These are phyloP conservation scores for Pichia sp. DNA, from an alignment of 1,139 yeast genomes.

Conservation along the genomic window DNA sequence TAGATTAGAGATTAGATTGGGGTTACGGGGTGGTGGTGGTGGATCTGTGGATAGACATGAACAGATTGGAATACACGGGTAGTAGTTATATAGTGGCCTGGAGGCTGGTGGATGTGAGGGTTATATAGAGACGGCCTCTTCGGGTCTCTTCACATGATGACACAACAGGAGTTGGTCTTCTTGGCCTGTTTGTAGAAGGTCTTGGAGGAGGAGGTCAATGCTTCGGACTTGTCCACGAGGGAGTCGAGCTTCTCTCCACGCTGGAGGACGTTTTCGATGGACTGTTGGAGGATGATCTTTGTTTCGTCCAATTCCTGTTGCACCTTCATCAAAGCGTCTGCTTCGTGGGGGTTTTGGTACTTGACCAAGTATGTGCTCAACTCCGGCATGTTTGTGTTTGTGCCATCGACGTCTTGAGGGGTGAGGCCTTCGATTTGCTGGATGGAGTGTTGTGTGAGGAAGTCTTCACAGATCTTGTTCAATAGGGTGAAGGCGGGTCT, in stretches of 20 bases:
- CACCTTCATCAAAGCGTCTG: slow-evolving; percentile 95
- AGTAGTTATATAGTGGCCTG: too few relatives aligned
- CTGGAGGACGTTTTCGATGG: slow-evolving; percentile 90
- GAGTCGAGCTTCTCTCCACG: slow-evolving; percentile 96
- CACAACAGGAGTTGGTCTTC: slow-evolving; percentile 96
- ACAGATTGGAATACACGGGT: too few relatives aligned
- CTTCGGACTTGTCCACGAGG: slow-evolving; percentile 93
- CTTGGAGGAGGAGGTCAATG: slow-evolving; percentile 81
- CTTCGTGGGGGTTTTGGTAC: slow-evolving; percentile 96
- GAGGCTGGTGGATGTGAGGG: too few relatives aligned
- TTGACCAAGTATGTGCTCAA: slow-evolving; percentile 58
- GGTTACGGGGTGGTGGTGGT: too few relatives aligned
- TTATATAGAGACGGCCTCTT: too few relatives aligned
- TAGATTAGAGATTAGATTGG: too few relatives aligned
- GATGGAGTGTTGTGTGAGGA: slow-evolving; percentile 78
- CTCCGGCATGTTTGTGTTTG: slow-evolving; percentile 44
- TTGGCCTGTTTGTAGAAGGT: slow-evolving; percentile 98
- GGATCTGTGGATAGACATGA: too few relatives aligned
- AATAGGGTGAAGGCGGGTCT: slow-evolving; percentile 96
- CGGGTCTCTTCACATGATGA: slow-evolving; percentile 64
- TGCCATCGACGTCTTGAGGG: slow-evolving; percentile 97
- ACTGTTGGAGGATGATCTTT: slow-evolving; percentile 92
- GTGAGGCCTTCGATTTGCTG: slow-evolving; percentile 64
- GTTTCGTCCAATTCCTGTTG: slow-evolving; percentile 98
- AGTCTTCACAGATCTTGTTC: slow-evolving; percentile 90